These are phyloP conservation scores for Trametes versicolor DNA, from an alignment of 1,284 basidiomycete species.

Conservation along the genomic window DNA sequence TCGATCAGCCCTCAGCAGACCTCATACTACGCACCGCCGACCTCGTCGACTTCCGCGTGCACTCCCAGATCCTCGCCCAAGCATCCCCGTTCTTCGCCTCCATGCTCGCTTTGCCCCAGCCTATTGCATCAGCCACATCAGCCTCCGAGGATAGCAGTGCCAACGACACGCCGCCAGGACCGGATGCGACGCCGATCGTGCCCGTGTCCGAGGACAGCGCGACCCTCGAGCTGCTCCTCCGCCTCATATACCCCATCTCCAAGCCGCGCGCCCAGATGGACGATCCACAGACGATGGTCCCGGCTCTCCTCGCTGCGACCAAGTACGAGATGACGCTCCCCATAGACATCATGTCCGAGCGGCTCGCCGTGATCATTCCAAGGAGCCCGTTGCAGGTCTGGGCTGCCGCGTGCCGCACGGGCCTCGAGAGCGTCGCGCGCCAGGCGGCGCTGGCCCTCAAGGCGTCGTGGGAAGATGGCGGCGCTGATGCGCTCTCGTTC, in stretches of 20 bases:
- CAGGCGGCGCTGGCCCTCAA: conserved; percentile 13
- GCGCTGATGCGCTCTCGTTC: conserved; percentile 1
- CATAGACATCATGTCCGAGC: conserved; percentile 6
- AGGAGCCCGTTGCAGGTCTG: conserved; percentile 14
- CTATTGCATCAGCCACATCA: neutral
- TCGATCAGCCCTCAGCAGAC: conserved; percentile 21
- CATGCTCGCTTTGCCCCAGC: conserved; percentile 31
- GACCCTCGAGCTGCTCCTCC: conserved; percentile 27
- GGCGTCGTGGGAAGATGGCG: neutral
- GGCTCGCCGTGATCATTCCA: neutral
- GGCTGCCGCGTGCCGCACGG: conserved; percentile 7
- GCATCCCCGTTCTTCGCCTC: conserved; percentile 48
- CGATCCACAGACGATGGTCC: conserved; percentile 9
- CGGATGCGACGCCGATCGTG: conserved; percentile 1
- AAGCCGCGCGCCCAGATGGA: conserved; percentile 17
- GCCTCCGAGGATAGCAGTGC: too few species aligned
- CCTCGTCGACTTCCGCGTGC: conserved; percentile 29
- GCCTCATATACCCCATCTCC: conserved; percentile 34
- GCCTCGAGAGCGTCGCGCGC: conserved; percentile 12
- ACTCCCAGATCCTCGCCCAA: conserved; percentile 36
- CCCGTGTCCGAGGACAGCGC: conserved; percentile 22
- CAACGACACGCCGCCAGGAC: neutral
- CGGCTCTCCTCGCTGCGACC: conserved; percentile 25
- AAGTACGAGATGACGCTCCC: conserved; percentile 35
- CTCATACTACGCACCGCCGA: conserved; percentile 29